phyloP scores from a whole-genome alignment of 345 rosid species.

The Erysimum cheiranthoides region DNA sequence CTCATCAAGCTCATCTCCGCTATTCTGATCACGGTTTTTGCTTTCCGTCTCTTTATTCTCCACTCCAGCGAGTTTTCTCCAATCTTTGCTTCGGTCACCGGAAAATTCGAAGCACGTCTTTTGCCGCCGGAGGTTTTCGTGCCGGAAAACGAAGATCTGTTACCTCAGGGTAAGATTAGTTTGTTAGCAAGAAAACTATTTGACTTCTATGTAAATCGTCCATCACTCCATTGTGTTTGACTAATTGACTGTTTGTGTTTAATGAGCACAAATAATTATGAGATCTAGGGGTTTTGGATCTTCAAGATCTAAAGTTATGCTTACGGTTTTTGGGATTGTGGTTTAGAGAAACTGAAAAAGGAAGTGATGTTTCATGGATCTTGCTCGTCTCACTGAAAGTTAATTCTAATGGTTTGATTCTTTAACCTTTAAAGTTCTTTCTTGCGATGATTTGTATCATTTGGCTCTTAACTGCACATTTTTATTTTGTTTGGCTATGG shows the following conservation, averaged over 20 bases:
- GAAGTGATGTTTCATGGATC: constrained; percentile 23
- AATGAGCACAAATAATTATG: constrained; percentile 1
- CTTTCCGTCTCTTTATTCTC: constrained; percentile 58
- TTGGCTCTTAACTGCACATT: not conserved
- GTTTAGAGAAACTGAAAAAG: not conserved
- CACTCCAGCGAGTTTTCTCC: constrained; percentile 41
- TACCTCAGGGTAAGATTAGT: constrained; percentile 55
- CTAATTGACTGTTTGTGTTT: not conserved
- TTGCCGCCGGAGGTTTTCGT: constrained; percentile 32
- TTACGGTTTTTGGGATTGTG: not conserved
- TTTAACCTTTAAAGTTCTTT: not conserved
- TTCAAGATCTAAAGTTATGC: constrained; percentile 18
- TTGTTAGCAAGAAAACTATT: not conserved
- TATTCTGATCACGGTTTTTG: constrained; percentile 60
- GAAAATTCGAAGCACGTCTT: constrained; percentile 32
- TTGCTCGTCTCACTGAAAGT: not conserved
- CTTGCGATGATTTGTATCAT: not conserved
- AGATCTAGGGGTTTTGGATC: constrained; percentile 36
- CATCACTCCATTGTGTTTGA: not conserved
- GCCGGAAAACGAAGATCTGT: constrained; percentile 59
- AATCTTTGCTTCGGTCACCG: constrained; percentile 35
- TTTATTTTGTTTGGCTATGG: not conserved
- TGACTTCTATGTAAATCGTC: not conserved
- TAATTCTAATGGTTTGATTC: not conserved
- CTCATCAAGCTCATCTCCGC: constrained; percentile 59